These are phyloP conservation scores for Cordyceps cicadae DNA, from an alignment of 2,329 filamentous ascomycete species.

Conservation along the genomic window DNA sequence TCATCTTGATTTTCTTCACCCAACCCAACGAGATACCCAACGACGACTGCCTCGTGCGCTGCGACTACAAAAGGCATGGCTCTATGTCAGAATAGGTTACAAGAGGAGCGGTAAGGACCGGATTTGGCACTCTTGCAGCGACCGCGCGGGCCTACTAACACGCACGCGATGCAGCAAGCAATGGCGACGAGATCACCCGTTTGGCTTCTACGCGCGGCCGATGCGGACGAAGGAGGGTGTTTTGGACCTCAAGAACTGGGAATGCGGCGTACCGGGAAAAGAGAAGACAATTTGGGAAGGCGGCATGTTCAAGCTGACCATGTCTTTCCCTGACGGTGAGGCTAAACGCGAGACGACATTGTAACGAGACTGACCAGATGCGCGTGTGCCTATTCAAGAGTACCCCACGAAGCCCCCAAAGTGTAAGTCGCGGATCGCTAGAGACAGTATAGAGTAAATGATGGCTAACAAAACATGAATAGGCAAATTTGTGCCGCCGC, in stretches of 20 bases:
- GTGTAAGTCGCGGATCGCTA: slow-evolving; percentile 53
- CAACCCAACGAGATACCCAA: neutral
- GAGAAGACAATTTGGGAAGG: slow-evolving; percentile 97
- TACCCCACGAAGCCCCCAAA: slow-evolving; percentile 98
- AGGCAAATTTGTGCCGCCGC: slow-evolving; percentile 94
- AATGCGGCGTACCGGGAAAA: slow-evolving; percentile 92
- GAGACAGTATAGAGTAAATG: neutral
- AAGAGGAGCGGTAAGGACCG: slow-evolving; percentile 69
- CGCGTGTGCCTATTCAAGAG: slow-evolving; percentile 50
- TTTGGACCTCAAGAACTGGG: slow-evolving; percentile 90
- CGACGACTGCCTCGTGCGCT: neutral
- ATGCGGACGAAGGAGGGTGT: slow-evolving; percentile 69
- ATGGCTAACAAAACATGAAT: neutral
- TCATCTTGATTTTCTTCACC: neutral
- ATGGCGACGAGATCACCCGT: slow-evolving; percentile 94
- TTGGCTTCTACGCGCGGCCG: slow-evolving; percentile 93
- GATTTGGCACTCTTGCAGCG: too few relatives aligned
- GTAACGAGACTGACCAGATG: neutral
- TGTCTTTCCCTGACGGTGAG: slow-evolving; percentile 88
- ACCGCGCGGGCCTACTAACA: slow-evolving; percentile 15
- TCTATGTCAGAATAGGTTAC: slow-evolving; percentile 77
- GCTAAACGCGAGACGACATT: slow-evolving; percentile 12
- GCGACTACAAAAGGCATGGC: slow-evolving; percentile 51
- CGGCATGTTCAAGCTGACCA: slow-evolving; percentile 90
- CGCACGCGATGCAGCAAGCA: slow-evolving; percentile 59